A percentile compares a stretch with the other conserved stretches of the same genome.
These are phyloP conservation scores for Nepenthes alata DNA, from an alignment of 179 eudicot genomes.

Conservation along the genomic window DNA sequence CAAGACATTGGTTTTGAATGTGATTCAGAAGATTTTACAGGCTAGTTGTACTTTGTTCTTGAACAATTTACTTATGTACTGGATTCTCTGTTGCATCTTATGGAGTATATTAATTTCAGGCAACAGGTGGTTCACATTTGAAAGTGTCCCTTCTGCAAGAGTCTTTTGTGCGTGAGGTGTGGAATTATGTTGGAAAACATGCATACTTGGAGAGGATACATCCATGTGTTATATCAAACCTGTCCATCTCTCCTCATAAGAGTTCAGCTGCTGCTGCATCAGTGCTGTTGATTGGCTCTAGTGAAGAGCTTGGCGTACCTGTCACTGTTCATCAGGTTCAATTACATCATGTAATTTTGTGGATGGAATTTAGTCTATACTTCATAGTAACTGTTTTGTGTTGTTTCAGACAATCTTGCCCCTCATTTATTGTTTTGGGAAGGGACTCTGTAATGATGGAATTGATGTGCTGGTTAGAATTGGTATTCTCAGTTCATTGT, in stretches of 20 bases:
- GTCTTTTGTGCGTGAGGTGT: conserved; percentile 84
- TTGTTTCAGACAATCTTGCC: conserved; percentile 78
- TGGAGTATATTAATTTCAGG: conserved; percentile 41
- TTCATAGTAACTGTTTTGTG: conserved; percentile 14
- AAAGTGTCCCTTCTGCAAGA: conserved; percentile 96
- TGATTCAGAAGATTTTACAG: conserved; percentile 87
- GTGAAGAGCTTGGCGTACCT: conserved; percentile 94
- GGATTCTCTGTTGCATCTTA: conserved; percentile 10
- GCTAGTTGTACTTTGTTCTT: conserved; percentile 30
- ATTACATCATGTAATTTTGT: not conserved
- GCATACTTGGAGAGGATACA: conserved; percentile 65
- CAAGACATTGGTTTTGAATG: conserved; percentile 53
- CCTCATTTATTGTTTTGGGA: conserved; percentile 77
- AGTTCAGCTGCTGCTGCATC: conserved; percentile 78
- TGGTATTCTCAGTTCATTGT: conserved; percentile 34
- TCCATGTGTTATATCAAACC: conserved; percentile 62
- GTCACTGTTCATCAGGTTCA: conserved; percentile 78
- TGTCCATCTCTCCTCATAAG: conserved; percentile 61
- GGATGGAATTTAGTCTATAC: not conserved
- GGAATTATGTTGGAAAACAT: conserved; percentile 73
- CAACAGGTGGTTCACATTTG: conserved; percentile 70
- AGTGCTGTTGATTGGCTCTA: conserved; percentile 83
- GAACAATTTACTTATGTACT: not conserved
- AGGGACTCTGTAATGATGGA: conserved; percentile 76
- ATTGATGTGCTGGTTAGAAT: conserved; percentile 82